Evolutionary conservation across 345 rosid genomes (phyloP).

Genomic region (Eucalyptus guilfoylei): DNA sequence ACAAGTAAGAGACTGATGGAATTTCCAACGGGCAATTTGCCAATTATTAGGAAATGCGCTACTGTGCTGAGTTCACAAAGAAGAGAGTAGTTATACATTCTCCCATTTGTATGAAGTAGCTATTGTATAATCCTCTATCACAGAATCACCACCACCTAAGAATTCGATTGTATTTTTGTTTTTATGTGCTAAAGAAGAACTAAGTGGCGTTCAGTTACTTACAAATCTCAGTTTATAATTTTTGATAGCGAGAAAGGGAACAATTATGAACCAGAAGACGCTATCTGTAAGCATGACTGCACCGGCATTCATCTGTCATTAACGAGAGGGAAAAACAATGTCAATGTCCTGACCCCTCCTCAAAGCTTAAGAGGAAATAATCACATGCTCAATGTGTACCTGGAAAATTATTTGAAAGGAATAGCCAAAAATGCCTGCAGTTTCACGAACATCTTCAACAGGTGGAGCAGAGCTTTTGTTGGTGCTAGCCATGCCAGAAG

Average conservation of each 20-base stretch:
- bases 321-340: background rate
- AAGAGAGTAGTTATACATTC: background rate
- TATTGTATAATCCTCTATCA: background rate
- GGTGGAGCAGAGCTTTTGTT: constrained; percentile 16
- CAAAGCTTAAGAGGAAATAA: background rate
- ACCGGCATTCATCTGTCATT: constrained; percentile 88
- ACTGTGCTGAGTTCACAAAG: background rate
- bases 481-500: background rate
- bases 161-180: background rate
- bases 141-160: background rate
- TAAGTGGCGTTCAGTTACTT: constrained; percentile 11
- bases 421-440: constrained; percentile 52
- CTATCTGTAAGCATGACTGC: constrained; percentile 92
- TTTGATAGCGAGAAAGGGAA: constrained; percentile 75
- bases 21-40: background rate
- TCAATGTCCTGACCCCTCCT: background rate
- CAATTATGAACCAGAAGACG: constrained; percentile 89
- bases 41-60: background rate
- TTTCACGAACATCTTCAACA: constrained; percentile 14
- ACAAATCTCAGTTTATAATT: constrained; percentile 64
- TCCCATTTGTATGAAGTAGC: background rate
- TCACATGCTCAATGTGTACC: constrained; percentile 16
- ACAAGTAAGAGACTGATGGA: background rate
- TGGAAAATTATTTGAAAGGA: constrained; percentile 80
- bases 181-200: background rate